Percentiles rank a stretch among this genome's conserved stretches.
Evolutionary conservation across 257 asterid species (phyloP).

Genomic region (Solanum lycopersicoides): DNA sequence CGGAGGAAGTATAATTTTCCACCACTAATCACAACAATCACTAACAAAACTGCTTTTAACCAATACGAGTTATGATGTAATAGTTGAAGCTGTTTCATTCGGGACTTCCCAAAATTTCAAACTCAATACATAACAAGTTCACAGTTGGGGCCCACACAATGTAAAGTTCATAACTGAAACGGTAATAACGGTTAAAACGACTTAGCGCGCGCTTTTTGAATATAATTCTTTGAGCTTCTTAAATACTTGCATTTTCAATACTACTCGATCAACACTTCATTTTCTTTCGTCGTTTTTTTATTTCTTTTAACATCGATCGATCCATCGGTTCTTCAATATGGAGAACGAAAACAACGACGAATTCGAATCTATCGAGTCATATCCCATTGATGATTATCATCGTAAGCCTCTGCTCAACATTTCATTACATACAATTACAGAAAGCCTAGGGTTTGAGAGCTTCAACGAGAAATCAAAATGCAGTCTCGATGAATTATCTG

Average conservation of each 20-base stretch:
- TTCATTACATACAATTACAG: neutral
- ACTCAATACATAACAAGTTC: neutral
- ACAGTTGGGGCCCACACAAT: neutral
- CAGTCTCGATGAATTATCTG: neutral
- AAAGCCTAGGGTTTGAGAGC: slow-evolving; percentile 9
- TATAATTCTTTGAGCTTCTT: neutral
- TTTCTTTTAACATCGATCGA: neutral
- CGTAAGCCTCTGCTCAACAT: neutral
- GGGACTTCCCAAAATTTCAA: no score
- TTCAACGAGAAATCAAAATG: neutral
- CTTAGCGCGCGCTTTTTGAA: neutral
- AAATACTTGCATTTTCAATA: neutral
- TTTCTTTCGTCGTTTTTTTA: no score
- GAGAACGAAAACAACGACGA: neutral
- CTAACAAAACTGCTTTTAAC: neutral
- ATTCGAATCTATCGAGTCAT: neutral
- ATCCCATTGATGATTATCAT: neutral
- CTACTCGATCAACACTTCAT: neutral
- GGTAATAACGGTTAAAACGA: neutral
- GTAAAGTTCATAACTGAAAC: neutral
- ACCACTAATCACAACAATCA: no score
- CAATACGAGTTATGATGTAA: no score
- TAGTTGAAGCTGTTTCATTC: no score
- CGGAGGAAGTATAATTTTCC: no score
- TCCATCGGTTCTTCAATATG: neutral